Conservation (phyloP, 2,329 filamentous ascomycete genomes). For the Trichoderma pleuroti region DNA sequence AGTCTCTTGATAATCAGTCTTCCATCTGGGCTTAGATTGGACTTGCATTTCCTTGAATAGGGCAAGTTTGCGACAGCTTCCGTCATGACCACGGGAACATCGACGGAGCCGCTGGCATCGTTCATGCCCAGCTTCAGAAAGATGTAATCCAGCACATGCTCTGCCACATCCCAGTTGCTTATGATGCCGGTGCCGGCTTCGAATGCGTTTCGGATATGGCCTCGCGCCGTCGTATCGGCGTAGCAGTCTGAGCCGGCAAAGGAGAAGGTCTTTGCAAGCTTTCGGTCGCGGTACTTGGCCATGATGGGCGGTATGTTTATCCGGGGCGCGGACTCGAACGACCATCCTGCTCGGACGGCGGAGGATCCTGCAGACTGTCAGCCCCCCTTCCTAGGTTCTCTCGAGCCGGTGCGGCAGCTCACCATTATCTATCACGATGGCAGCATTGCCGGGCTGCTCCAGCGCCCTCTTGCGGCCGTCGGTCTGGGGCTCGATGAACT, state of each 20-base stretch:
- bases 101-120: slow-evolving; percentile 67
- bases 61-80: slow-evolving; percentile 88
- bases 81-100: slow-evolving; percentile 89
- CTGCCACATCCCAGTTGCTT: slow-evolving; percentile 97
- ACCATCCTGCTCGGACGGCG: slow-evolving; percentile 89
- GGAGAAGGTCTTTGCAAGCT: slow-evolving; percentile 84
- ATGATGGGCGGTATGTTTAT: slow-evolving; percentile 83
- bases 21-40: no score
- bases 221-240: slow-evolving; percentile 85
- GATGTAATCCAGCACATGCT: slow-evolving; percentile 88
- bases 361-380: slow-evolving; percentile 65
- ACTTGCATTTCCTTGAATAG: slow-evolving; percentile 82
- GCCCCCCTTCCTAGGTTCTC: background rate
- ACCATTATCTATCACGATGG: slow-evolving; percentile 99
- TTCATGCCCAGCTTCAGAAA: slow-evolving; percentile 93
- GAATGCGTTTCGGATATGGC: slow-evolving; percentile 87
- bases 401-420: slow-evolving; percentile 23
- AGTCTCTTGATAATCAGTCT: no score
- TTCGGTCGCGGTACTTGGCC: slow-evolving; percentile 92
- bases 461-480: slow-evolving; percentile 71
- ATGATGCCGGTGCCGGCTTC: slow-evolving; percentile 87
- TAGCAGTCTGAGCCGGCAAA: slow-evolving; percentile 93
- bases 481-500: slow-evolving; percentile 49
- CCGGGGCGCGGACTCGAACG: slow-evolving; percentile 79
- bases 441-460: slow-evolving; percentile 55